Evolutionary conservation across 768 basidiomycete genomes (phyloP).

Genomic region (Hypsizygus marmoreus): DNA sequence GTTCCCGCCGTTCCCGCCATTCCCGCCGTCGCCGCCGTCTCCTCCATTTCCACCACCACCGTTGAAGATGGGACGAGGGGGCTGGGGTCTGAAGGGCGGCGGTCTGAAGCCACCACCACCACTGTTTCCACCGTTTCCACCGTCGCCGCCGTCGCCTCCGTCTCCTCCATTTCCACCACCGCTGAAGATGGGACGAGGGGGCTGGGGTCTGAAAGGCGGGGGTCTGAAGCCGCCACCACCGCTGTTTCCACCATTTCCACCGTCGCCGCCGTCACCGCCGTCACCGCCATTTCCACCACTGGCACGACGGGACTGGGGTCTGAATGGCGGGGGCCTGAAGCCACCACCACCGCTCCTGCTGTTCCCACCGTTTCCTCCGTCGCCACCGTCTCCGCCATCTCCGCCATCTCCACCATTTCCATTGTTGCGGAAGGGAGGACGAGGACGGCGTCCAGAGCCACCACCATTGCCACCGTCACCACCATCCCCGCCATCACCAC

Average conservation of each 20-base stretch:
- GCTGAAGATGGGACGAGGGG: too few species aligned
- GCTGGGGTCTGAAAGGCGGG: too few species aligned
- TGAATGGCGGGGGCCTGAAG: too few species aligned
- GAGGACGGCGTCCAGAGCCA: neutral
- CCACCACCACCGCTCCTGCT: neutral
- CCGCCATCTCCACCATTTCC: neutral
- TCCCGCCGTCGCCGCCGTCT: neutral
- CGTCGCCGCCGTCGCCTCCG: neutral
- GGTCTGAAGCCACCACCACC: too few species aligned
- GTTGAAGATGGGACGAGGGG: too few species aligned
- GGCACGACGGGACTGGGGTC: too few species aligned
- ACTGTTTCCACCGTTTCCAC: neutral
- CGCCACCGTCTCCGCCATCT: slow-evolving; percentile 3
- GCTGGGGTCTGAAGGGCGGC: too few species aligned
- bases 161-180: neutral
- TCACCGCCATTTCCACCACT: neutral
- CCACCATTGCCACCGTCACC: neutral
- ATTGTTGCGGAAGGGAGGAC: neutral
- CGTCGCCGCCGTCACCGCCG: slow-evolving; percentile 1
- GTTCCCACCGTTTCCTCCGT: neutral
- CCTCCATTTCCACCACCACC: slow-evolving; percentile 3
- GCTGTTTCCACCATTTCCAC: slow-evolving; percentile 4
- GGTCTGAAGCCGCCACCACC: neutral
- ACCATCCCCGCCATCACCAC: neutral
- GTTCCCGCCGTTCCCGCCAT: neutral